phyloP scores from a whole-genome alignment of 2,329 filamentous ascomycete species.

The Talaromyces rugulosus region DNA sequence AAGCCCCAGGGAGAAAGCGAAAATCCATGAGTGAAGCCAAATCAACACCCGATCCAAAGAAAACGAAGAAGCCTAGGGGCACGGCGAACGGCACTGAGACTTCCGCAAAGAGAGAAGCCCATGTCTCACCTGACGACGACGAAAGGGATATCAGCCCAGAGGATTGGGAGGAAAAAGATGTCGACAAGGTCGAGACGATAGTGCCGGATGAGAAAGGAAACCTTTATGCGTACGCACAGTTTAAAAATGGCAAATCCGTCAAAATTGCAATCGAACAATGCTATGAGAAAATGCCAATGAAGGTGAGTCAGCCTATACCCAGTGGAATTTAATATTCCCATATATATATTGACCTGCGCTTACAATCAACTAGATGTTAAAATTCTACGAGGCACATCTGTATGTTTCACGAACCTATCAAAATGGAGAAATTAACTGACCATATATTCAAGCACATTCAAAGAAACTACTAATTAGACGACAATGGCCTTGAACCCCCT shows the following conservation, averaged over 20 bases:
- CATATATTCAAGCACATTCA: neutral
- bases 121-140: slow-evolving; percentile 13
- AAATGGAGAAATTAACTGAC: neutral
- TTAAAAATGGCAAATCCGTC: slow-evolving; percentile 42
- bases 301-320: slow-evolving; percentile 23
- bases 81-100: slow-evolving; percentile 17
- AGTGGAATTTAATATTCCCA: neutral
- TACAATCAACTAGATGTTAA: slow-evolving; percentile 36
- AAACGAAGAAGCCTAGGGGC: slow-evolving; percentile 23
- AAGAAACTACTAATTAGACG: neutral
- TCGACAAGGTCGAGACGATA: slow-evolving; percentile 41
- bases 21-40: slow-evolving; percentile 26
- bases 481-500: neutral
- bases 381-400: slow-evolving; percentile 48
- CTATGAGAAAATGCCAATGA: slow-evolving; percentile 41
- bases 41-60: slow-evolving; percentile 22
- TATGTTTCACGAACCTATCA: slow-evolving; percentile 23
- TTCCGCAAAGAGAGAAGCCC: slow-evolving; percentile 8
- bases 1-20: slow-evolving; percentile 25
- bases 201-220: slow-evolving; percentile 26
- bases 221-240: slow-evolving; percentile 21
- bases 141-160: neutral
- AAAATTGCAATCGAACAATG: slow-evolving; percentile 38
- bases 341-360: neutral
- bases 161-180: slow-evolving; percentile 32